These are phyloP conservation scores for Clarireedia homoeocarpa DNA, from an alignment of 2,329 filamentous ascomycete species.

Conservation along the genomic window DNA sequence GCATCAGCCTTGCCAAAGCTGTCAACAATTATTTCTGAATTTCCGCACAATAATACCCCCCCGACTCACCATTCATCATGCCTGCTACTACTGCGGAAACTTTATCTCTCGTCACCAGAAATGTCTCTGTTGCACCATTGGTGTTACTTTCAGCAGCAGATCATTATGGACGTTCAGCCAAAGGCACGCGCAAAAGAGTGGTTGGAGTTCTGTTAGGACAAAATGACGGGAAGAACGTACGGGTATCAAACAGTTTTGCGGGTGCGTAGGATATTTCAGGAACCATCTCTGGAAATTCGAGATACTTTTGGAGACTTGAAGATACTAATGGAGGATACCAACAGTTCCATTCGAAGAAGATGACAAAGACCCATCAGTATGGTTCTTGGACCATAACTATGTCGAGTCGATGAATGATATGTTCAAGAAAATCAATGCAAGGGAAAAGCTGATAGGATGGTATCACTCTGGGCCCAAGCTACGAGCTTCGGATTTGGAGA, in stretches of 20 bases:
- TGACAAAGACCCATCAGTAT: slow-evolving; percentile 95
- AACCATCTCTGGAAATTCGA: no score
- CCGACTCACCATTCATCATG: slow-evolving; percentile 49
- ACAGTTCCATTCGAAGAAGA: slow-evolving; percentile 97
- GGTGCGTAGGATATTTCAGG: slow-evolving; percentile 46
- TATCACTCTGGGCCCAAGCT: slow-evolving; percentile 98
- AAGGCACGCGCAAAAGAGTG: slow-evolving; percentile 78
- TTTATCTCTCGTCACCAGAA: slow-evolving; percentile 86
- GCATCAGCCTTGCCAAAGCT: slow-evolving; percentile 11
- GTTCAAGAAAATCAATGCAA: slow-evolving; percentile 99
- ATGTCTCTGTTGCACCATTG: slow-evolving; percentile 93
- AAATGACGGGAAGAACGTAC: slow-evolving; percentile 91
- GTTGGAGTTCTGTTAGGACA: slow-evolving; percentile 92
- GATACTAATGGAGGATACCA: slow-evolving; percentile 19
- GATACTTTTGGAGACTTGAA: background rate
- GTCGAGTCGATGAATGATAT: slow-evolving; percentile 99
- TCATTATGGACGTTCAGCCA: slow-evolving; percentile 92
- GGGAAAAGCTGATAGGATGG: slow-evolving; percentile 99
- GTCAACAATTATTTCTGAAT: slow-evolving; percentile 8
- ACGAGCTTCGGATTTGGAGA: slow-evolving; percentile 91
- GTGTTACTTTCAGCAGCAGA: slow-evolving; percentile 97
- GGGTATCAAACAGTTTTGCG: slow-evolving; percentile 98
- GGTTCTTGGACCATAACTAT: slow-evolving; percentile 99
- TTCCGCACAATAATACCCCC: slow-evolving; percentile 9
- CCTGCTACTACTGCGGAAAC: slow-evolving; percentile 95